These are phyloP conservation scores for Eutrema salsugineum DNA, from an alignment of 441 rosid species.

Conservation along the genomic window DNA sequence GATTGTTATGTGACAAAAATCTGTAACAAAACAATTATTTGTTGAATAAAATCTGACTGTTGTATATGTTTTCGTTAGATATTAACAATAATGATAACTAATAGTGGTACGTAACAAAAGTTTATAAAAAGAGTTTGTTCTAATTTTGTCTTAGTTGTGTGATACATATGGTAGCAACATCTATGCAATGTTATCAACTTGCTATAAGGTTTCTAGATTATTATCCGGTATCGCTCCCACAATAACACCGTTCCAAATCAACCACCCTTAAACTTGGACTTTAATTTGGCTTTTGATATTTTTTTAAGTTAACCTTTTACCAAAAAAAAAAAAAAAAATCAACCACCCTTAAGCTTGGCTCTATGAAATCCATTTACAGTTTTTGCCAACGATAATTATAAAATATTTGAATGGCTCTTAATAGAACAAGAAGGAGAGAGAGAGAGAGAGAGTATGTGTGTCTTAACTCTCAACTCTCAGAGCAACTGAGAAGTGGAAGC, in stretches of 20 bases:
- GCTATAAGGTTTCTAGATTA: not conserved
- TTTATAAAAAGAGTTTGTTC: not conserved
- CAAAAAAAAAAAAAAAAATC: too few relatives aligned
- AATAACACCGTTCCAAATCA: too few relatives aligned
- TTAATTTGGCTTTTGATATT: too few relatives aligned
- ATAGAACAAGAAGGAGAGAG: not conserved
- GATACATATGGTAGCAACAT: too few relatives aligned
- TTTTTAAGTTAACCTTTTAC: too few relatives aligned
- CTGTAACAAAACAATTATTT: not conserved
- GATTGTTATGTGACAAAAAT: not conserved
- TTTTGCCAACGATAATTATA: not conserved
- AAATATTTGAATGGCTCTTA: not conserved
- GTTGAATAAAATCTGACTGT: not conserved
- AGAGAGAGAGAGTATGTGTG: not conserved
- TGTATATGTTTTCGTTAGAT: not conserved
- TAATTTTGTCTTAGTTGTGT: not conserved
- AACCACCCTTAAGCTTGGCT: not conserved
- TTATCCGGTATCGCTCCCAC: too few relatives aligned
- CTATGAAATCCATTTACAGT: not conserved
- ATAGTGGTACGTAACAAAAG: not conserved
- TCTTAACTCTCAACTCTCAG: constrained; percentile 18
- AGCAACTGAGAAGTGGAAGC: constrained; percentile 27
- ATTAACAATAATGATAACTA: not conserved
- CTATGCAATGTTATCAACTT: not conserved
- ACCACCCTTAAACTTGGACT: not conserved